Evolutionary conservation across 1,139 yeast genomes (phyloP), one percentile per base, ranked within the genome.

Genomic region (Pichiaceae sp.): DNA sequence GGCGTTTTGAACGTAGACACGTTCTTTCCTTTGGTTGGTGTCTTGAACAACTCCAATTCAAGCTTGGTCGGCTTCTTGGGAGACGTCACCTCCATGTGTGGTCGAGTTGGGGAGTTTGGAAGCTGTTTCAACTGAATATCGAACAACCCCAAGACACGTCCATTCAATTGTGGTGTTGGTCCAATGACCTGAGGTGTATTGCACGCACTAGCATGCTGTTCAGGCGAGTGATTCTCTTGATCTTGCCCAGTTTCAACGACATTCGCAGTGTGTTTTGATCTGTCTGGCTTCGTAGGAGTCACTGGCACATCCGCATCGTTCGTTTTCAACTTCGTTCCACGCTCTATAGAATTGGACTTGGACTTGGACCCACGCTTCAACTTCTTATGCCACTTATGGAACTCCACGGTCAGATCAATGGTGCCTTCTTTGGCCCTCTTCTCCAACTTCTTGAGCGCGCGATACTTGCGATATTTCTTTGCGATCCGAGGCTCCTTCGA

Each of bases 141-240:
- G 48, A 81, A 78, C 11, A 81, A 64, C 9, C 87, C 78, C 32
- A 79, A 51, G 0, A 80, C 83, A 30, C 76, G 68, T 0, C 91
- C 91, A 42, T 77, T 68, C 8, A 81, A 67, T 45, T 80, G 89
- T 0, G 91, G 91, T 0, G 91, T 81, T 0, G 91, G 91, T 0
- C 89, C 89, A 14, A 18, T 30, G 23, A 17, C 12, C 17, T 16
- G 18, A 6, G 31, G 17, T 14, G 31, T 15, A 11, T 17, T 2
- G 17, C 24, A 7, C 11, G 24, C 11, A 21, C 24, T 21, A n/a
- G n/a, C n/a, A n/a, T n/a, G n/a, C n/a, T n/a, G n/a, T n/a, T n/a
- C n/a, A n/a, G n/a, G n/a, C n/a, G n/a, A n/a, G n/a, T n/a, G n/a
- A n/a, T n/a, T n/a, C n/a, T n/a, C n/a, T n/a, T n/a, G n/a, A n/a